Evolutionary conservation across 2,329 filamentous ascomycete species (phyloP).

Genomic region (Microsporum ferrugineum): DNA sequence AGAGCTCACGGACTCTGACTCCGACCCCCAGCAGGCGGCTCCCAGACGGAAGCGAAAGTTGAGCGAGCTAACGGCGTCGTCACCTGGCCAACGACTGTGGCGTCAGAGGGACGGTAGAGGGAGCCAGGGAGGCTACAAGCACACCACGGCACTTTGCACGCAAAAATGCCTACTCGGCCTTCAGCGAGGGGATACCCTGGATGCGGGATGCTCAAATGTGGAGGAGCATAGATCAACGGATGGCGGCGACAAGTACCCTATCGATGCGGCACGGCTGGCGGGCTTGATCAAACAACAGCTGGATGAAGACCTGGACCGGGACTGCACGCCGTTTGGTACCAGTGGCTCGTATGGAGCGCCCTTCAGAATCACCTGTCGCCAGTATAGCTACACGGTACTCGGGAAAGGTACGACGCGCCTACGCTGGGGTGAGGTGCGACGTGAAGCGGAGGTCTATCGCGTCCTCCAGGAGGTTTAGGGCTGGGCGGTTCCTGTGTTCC

Average conservation of each 20-base stretch:
- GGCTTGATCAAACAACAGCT: conserved; percentile 9
- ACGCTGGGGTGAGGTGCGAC: conserved; percentile 7
- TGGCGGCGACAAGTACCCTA: neutral
- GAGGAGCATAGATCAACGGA: conserved; percentile 21
- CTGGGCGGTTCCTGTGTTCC: conserved; percentile 12
- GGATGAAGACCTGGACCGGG: conserved; percentile 1
- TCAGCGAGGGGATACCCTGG: conserved; percentile 12
- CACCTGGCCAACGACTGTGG: neutral
- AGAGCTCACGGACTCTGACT: conserved; percentile 5
- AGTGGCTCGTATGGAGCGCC: conserved; percentile 18
- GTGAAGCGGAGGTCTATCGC: conserved; percentile 9
- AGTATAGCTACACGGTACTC: conserved; percentile 18
- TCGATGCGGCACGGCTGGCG: conserved; percentile 8
- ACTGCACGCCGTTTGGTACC: conserved; percentile 13
- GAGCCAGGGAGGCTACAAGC: conserved; percentile 1
- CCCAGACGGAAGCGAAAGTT: conserved; percentile 15
- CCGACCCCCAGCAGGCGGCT: conserved; percentile 13
- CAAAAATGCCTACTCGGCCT: conserved; percentile 12
- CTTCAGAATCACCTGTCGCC: conserved; percentile 21
- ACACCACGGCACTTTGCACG: conserved; percentile 7
- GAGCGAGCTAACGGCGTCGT: conserved; percentile 17
- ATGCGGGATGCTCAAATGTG: conserved; percentile 30
- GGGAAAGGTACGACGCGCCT: conserved; percentile 12
- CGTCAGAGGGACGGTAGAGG: neutral
- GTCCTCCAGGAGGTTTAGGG: conserved; percentile 13